phyloP scores from a whole-genome alignment of 441 rosid genomes.

The Eugenia klotzschiana region DNA sequence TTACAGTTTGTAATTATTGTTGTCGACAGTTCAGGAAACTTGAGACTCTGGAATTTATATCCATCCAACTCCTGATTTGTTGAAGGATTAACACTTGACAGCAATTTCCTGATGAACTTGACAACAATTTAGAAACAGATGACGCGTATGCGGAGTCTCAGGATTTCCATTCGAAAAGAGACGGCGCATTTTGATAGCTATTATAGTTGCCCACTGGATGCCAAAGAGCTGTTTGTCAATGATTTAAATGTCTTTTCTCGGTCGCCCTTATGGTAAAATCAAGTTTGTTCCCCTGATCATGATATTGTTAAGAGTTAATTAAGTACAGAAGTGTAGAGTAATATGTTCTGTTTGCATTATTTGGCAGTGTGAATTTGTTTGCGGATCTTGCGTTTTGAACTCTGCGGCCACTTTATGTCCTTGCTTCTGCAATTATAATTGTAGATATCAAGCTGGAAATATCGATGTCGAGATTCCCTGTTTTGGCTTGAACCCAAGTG shows the following conservation, averaged over 20 bases:
- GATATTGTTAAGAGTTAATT: neutral
- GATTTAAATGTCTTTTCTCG: neutral
- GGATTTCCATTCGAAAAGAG: no score
- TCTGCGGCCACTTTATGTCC: neutral
- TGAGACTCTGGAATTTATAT: no score
- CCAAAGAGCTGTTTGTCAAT: no score
- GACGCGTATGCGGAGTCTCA: no score
- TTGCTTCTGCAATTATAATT: neutral
- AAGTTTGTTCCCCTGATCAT: neutral
- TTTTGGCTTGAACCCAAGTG: neutral
- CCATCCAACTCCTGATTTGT: no score
- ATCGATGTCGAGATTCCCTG: neutral
- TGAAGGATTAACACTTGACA: no score
- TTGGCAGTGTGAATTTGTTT: neutral
- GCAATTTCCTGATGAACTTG: no score
- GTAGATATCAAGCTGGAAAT: neutral
- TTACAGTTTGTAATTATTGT: no score
- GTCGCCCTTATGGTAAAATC: neutral
- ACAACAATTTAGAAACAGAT: no score
- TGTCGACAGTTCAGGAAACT: no score
- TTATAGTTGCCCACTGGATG: neutral
- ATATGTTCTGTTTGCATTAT: neutral
- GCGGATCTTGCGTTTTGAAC: neutral
- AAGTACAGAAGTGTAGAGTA: neutral
- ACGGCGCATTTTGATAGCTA: neutral